Conservation (phyloP, 2,329 filamentous ascomycete species). For the Didymella glomerata region DNA sequence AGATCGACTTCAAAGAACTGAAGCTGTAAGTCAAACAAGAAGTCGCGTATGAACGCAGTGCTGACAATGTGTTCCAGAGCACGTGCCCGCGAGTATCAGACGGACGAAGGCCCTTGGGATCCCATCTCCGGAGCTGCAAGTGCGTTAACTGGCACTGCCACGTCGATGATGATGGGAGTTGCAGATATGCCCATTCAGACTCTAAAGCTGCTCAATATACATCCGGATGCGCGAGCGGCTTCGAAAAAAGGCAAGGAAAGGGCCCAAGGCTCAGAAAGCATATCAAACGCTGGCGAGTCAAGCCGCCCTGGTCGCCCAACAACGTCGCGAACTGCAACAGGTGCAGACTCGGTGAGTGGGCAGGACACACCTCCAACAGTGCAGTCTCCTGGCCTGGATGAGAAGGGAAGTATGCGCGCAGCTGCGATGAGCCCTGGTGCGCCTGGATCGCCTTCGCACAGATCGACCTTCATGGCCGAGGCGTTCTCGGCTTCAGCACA, state of each 20-base stretch:
- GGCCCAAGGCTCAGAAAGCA: slow-evolving; percentile 22
- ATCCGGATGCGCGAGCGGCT: slow-evolving; percentile 45
- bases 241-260: slow-evolving; percentile 42
- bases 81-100: slow-evolving; percentile 51
- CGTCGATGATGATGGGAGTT: slow-evolving; percentile 81
- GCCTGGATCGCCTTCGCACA: slow-evolving; percentile 35
- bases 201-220: slow-evolving; percentile 58
- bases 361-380: slow-evolving; percentile 30
- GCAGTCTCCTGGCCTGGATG: slow-evolving; percentile 18
- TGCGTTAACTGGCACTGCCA: slow-evolving; percentile 83
- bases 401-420: slow-evolving; percentile 21
- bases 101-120: slow-evolving; percentile 52
- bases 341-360: slow-evolving; percentile 30
- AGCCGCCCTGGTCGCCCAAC: slow-evolving; percentile 25
- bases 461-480: slow-evolving; percentile 45
- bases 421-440: slow-evolving; percentile 23
- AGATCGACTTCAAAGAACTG: slow-evolving; percentile 48
- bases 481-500: slow-evolving; percentile 43
- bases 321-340: slow-evolving; percentile 27
- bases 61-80: slow-evolving; percentile 36
- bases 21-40: slow-evolving; percentile 45
- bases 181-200: slow-evolving; percentile 73
- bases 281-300: slow-evolving; percentile 27
- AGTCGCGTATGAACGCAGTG: background rate
- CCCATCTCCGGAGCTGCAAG: slow-evolving; percentile 65